A percentile compares a stretch with the other conserved stretches of the same genome.
Evolutionary conservation across 2,329 filamentous ascomycete genomes (phyloP).

Genomic region (Pestalotiopsis sp.): DNA sequence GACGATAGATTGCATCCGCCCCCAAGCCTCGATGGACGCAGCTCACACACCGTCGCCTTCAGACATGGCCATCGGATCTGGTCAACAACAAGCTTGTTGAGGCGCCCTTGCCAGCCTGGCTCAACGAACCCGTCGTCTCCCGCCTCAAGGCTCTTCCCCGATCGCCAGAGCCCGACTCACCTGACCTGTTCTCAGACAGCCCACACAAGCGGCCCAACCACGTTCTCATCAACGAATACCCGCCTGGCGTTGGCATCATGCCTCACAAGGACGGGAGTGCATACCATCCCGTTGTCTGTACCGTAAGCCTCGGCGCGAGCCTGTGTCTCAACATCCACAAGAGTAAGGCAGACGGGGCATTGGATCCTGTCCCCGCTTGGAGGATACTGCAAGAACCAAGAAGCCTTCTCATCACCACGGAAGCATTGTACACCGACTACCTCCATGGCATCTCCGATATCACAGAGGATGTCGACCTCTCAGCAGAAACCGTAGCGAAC

Average conservation of each 20-base stretch:
- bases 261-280: conserved; percentile 90
- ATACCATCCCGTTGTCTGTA: conserved; percentile 87
- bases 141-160: conserved; percentile 55
- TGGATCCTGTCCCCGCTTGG: conserved; percentile 51
- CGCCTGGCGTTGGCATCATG: conserved; percentile 90
- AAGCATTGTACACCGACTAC: conserved; percentile 66
- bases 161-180: conserved; percentile 24
- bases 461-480: conserved; percentile 65
- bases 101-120: conserved; percentile 72
- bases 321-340: conserved; percentile 77
- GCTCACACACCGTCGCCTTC: conserved; percentile 81
- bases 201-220: conserved; percentile 83
- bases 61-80: conserved; percentile 86
- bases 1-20: conserved; percentile 56
- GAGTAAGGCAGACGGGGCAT: conserved; percentile 60
- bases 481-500: conserved; percentile 64
- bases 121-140: conserved; percentile 67
- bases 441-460: conserved; percentile 74
- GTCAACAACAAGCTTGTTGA: conserved; percentile 76
- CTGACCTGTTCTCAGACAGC: conserved; percentile 58
- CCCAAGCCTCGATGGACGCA: conserved; percentile 82
- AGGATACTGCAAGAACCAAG: conserved; percentile 80
- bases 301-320: conserved; percentile 78
- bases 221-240: conserved; percentile 91
- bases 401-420: conserved; percentile 74